Conservation (phyloP, 2,329 filamentous ascomycete species). For the Neonectria neomacrospora region DNA sequence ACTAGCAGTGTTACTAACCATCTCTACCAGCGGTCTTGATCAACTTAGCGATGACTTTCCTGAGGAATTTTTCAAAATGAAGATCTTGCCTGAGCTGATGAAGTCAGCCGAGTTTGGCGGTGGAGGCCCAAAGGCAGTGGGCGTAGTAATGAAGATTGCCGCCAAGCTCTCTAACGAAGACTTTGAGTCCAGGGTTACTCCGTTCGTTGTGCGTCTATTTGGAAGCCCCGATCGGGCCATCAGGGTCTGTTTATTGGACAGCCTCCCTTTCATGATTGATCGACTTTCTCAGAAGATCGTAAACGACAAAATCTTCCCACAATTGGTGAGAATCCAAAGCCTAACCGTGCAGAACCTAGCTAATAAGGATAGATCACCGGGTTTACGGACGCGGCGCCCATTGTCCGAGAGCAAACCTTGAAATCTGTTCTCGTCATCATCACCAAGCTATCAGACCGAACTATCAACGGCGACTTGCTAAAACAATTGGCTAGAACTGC, state of each 20-base stretch:
- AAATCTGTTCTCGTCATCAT: slow-evolving; percentile 93
- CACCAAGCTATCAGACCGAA: slow-evolving; percentile 88
- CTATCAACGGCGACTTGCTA: slow-evolving; percentile 92
- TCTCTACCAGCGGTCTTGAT: slow-evolving; percentile 73
- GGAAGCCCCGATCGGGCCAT: slow-evolving; percentile 91
- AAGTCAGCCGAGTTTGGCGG: slow-evolving; percentile 99
- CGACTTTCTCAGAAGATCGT: slow-evolving; percentile 87
- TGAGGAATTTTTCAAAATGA: slow-evolving; percentile 98
- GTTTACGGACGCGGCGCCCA: slow-evolving; percentile 89
- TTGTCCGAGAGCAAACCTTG: slow-evolving; percentile 94
- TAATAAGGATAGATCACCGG: slow-evolving; percentile 76
- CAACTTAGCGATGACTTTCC: slow-evolving; percentile 92
- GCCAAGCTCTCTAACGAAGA: slow-evolving; percentile 89
- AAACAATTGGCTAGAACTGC: slow-evolving; percentile 93
- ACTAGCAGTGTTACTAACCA: slow-evolving; percentile 44
- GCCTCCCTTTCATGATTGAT: slow-evolving; percentile 90
- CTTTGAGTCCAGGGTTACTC: slow-evolving; percentile 84
- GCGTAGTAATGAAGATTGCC: slow-evolving; percentile 90
- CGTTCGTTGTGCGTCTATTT: slow-evolving; percentile 88
- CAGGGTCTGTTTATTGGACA: slow-evolving; percentile 90
- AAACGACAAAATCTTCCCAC: slow-evolving; percentile 96
- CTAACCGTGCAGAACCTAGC: slow-evolving; percentile 4
- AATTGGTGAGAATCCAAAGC: slow-evolving; percentile 71
- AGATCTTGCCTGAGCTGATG: slow-evolving; percentile 92
- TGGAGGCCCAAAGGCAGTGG: slow-evolving; percentile 90